Evolutionary conservation across 2,329 filamentous ascomycete species (phyloP).

Genomic region (Calonectria montana): DNA sequence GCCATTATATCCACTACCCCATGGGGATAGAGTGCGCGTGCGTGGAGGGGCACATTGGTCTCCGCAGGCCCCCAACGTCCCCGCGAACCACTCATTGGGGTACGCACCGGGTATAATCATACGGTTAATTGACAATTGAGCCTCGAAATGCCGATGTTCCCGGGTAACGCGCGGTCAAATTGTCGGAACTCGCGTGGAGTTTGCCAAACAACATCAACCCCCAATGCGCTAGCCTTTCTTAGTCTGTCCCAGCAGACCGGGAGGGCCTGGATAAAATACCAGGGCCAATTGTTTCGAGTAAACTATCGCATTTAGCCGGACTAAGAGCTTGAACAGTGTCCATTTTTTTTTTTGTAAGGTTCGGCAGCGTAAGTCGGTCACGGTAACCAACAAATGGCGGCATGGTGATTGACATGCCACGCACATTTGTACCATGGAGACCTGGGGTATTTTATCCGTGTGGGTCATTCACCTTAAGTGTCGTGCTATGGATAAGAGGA

Average conservation of each 20-base stretch:
- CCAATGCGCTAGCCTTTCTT: not conserved
- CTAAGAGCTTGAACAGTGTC: not conserved
- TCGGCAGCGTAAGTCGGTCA: not conserved
- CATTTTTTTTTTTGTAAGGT: not conserved
- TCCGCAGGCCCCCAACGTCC: conserved; percentile 7
- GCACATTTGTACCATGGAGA: not conserved
- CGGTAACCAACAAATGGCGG: not conserved
- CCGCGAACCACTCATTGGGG: not conserved
- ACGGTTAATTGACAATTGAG: not conserved
- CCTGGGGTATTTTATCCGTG: not conserved
- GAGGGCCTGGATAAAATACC: not conserved
- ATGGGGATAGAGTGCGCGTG: not conserved
- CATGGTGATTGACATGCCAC: not conserved
- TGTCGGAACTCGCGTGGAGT: not conserved
- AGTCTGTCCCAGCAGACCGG: not conserved
- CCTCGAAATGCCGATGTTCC: not conserved
- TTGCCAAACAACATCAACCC: not conserved
- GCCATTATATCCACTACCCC: not conserved
- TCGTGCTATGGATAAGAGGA: not conserved
- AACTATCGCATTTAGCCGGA: conserved; percentile 1
- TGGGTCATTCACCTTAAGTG: not conserved
- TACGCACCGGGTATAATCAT: not conserved
- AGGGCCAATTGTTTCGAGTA: not conserved
- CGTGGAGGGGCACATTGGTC: not conserved
- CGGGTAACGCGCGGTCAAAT: not conserved